Evolutionary conservation across 192 early-diverging fungal species (phyloP), one percentile per base, ranked within the genome.

Genomic region (Chytriomyces hyalinus): DNA sequence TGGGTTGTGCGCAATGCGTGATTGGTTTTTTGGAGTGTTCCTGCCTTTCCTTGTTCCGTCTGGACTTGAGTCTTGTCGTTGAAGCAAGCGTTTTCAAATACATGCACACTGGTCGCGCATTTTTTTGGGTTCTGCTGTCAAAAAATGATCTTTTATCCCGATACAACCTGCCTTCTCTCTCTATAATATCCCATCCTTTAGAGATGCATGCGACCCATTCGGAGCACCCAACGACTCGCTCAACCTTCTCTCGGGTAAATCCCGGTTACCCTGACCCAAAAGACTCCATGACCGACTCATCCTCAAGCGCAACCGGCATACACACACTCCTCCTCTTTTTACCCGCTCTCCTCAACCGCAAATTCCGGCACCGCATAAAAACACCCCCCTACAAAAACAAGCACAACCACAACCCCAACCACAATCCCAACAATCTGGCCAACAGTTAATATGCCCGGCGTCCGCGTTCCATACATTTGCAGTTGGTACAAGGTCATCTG

Each of bases 1-100:
- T 92, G 89, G 73, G 95, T 95, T 65, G 95, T 99, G 17, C 87
- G 95, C 50, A 93, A 92, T 77, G 87, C 50, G 20, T 70, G 36
- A 70, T 11, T 68, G 0, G 3, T 13, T 20, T 57, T 20, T 57
- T 36, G 36, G 36, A 36, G 36, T 36, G 36, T 36, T 36, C 36
- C 36, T 36, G 36, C 36, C 2, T 26, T 36, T 4, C 36, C 36
- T 2, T 36, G 0, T 36, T 36, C 36, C 36, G 36, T 36, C 36
- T 36, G 36, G 36, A 36, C 36, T 36, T 36, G 36, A 36, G 36
- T 36, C 36, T 36, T 36, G 36, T 36, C 36, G 36, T 36, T 36
- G 36, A 36, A 36, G 4, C 36, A 36, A 36, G 36, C 36, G 36
- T 3, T 36, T 36, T 36, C 36, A 36, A 36, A 36, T 36, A 36